phyloP scores from a whole-genome alignment of 1,284 basidiomycete species.

The Papiliotrema terrestris region DNA sequence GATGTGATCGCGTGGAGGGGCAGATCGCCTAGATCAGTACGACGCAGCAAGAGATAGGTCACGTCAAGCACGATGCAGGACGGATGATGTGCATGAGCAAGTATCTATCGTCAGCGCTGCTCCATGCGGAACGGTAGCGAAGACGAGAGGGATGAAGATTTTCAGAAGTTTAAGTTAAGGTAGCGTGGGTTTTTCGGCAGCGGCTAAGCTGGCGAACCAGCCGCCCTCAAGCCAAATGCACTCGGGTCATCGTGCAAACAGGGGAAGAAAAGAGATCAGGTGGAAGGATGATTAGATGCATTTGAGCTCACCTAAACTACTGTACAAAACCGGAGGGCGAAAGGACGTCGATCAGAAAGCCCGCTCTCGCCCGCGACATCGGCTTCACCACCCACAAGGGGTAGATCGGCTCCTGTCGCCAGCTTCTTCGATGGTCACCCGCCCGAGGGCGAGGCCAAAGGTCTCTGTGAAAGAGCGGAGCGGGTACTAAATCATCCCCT shows the following conservation, averaged over 20 bases:
- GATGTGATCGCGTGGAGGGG: no score
- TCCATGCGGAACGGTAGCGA: neutral
- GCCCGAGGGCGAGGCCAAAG: slow-evolving; percentile 15
- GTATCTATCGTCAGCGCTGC: neutral
- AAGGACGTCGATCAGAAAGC: slow-evolving; percentile 48
- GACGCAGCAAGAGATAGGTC: no score
- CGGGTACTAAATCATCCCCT: slow-evolving; percentile 48
- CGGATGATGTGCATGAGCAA: no score
- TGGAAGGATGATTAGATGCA: slow-evolving; percentile 9
- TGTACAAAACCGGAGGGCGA: slow-evolving; percentile 5
- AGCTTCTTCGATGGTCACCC: slow-evolving; percentile 44
- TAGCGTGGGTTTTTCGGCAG: slow-evolving; percentile 51
- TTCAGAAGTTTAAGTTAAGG: slow-evolving; percentile 43
- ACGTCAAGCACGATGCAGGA: no score
- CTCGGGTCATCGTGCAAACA: slow-evolving; percentile 43
- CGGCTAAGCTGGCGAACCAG: slow-evolving; percentile 15
- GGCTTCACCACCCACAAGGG: slow-evolving; percentile 24
- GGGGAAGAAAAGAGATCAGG: neutral
- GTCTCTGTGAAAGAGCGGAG: slow-evolving; percentile 48
- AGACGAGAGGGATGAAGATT: slow-evolving; percentile 1
- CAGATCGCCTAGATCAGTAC: no score
- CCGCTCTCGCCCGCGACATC: slow-evolving; percentile 39
- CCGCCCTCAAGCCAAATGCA: slow-evolving; percentile 50
- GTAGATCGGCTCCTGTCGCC: slow-evolving; percentile 30
- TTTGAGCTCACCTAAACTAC: slow-evolving; percentile 38